Conservation (phyloP, 2,329 filamentous ascomycete species). For the Aspergillus terreus region DNA sequence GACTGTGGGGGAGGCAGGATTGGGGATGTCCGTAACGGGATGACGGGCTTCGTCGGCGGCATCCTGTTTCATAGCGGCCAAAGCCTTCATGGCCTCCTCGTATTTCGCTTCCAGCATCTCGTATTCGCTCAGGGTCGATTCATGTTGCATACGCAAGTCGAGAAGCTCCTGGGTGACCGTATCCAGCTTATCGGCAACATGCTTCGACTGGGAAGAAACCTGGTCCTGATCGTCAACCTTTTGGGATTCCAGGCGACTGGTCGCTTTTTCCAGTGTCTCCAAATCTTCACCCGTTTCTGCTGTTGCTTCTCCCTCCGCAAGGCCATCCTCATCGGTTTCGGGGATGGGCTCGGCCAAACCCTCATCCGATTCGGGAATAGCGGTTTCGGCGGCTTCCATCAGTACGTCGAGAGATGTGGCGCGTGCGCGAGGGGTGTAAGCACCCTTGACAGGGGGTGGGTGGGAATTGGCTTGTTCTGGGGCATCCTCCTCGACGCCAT, state of each 20-base stretch:
- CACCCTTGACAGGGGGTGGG: conserved; percentile 14
- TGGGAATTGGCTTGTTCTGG: conserved; percentile 14
- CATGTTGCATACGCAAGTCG: conserved; percentile 85
- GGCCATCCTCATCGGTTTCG: conserved; percentile 23
- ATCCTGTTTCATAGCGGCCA: conserved; percentile 78
- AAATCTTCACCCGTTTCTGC: conserved; percentile 30
- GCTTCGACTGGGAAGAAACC: conserved; percentile 68
- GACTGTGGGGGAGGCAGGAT: conserved; percentile 40
- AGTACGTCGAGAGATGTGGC: conserved; percentile 40
- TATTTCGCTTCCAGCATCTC: conserved; percentile 84
- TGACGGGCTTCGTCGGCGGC: conserved; percentile 74
- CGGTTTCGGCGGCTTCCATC: conserved; percentile 43
- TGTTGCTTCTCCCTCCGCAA: conserved; percentile 13
- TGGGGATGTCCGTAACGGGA: conserved; percentile 37
- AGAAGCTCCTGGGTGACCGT: conserved; percentile 87
- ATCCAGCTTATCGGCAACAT: conserved; percentile 89
- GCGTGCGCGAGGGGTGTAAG: conserved; percentile 25
- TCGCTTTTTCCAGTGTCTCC: conserved; percentile 33
- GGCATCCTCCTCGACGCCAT: conserved; percentile 36
- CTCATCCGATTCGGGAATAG: conserved; percentile 45
- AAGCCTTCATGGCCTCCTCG: conserved; percentile 75
- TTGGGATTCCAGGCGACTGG: conserved; percentile 23
- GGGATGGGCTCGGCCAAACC: conserved; percentile 32
- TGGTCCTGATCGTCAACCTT: conserved; percentile 35
- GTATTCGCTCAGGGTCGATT: conserved; percentile 74